Percentiles rank a stretch among this genome's conserved stretches.
Evolutionary conservation across 2,329 filamentous ascomycete species (phyloP).

Genomic region (Keithomyces neogunnii): DNA sequence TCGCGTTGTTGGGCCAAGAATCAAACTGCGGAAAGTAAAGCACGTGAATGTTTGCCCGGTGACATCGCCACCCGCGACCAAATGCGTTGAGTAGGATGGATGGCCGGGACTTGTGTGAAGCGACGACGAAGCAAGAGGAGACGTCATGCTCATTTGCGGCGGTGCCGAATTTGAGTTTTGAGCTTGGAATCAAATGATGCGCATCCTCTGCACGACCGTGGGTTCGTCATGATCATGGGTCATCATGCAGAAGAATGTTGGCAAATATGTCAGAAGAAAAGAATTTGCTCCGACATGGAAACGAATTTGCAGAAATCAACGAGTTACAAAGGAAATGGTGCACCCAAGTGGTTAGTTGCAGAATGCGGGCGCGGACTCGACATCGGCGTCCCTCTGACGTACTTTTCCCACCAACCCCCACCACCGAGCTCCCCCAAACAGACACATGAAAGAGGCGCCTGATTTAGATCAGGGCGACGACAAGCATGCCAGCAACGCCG

Average conservation of each 20-base stretch:
- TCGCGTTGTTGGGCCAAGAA: conserved; percentile 15
- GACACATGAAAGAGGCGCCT: too few relatives aligned
- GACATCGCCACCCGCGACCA: conserved; percentile 8
- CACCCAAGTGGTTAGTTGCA: background rate
- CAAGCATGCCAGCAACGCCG: conserved; percentile 42
- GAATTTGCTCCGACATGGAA: background rate
- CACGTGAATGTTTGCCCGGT: conserved; percentile 9
- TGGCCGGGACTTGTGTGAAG: background rate
- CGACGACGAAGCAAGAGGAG: background rate
- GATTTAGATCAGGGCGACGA: conserved; percentile 41
- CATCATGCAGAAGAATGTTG: conserved; percentile 7
- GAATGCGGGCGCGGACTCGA: background rate
- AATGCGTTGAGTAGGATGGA: background rate
- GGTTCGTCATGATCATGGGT: conserved; percentile 12
- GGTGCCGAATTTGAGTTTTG: background rate
- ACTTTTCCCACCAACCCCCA: background rate
- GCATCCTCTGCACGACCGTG: conserved; percentile 2
- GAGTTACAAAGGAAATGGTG: conserved; percentile 2
- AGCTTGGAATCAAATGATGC: background rate
- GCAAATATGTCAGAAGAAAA: background rate
- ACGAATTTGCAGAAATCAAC: background rate
- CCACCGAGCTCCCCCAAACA: too few relatives aligned
- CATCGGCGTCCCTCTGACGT: background rate
- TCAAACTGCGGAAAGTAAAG: conserved; percentile 12
- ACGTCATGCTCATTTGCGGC: background rate